Conservation (phyloP, 2,329 filamentous ascomycete species). For the Apiospora sp. region DNA sequence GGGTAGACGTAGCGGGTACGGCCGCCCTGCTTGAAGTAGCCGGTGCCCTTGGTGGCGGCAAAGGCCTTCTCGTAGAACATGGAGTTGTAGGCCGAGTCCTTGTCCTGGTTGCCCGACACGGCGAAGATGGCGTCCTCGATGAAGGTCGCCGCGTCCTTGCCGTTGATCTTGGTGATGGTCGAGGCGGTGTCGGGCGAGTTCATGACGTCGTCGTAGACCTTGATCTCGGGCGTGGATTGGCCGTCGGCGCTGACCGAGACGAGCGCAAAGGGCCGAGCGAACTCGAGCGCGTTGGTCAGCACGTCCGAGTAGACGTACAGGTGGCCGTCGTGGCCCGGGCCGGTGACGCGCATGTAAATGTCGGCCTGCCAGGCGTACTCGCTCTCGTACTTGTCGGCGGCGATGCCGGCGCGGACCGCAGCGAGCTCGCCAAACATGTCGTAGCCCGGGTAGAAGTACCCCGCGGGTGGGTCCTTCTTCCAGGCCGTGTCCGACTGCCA, state of each 20-base stretch:
- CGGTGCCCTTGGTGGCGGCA: slow-evolving; percentile 41
- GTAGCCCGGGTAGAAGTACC: slow-evolving; percentile 48
- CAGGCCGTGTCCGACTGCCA: slow-evolving; percentile 50
- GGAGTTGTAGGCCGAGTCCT: slow-evolving; percentile 50
- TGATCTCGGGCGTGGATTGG: slow-evolving; percentile 40
- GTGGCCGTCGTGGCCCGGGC: slow-evolving; percentile 51
- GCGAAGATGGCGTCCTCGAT: slow-evolving; percentile 41
- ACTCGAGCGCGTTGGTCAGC: slow-evolving; percentile 47
- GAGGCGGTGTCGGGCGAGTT: slow-evolving; percentile 40
- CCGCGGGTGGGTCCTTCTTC: slow-evolving; percentile 47
- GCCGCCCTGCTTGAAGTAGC: slow-evolving; percentile 48
- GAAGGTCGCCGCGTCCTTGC: slow-evolving; percentile 39
- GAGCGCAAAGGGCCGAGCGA: slow-evolving; percentile 40
- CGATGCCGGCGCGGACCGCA: slow-evolving; percentile 42
- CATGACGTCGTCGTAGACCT: slow-evolving; percentile 45
- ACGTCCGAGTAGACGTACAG: slow-evolving; percentile 51
- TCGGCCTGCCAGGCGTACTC: slow-evolving; percentile 53
- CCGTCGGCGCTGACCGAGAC: slow-evolving; percentile 43
- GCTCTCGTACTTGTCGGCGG: slow-evolving; percentile 45
- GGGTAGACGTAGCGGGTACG: slow-evolving; percentile 46
- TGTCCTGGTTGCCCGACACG: slow-evolving; percentile 47
- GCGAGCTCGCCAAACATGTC: slow-evolving; percentile 48
- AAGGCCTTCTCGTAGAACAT: slow-evolving; percentile 48
- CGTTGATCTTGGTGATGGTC: slow-evolving; percentile 41
- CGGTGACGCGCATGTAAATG: slow-evolving; percentile 48